These are phyloP conservation scores for Fusarium liriodendri DNA, from an alignment of 2,329 filamentous ascomycete genomes.

Conservation along the genomic window DNA sequence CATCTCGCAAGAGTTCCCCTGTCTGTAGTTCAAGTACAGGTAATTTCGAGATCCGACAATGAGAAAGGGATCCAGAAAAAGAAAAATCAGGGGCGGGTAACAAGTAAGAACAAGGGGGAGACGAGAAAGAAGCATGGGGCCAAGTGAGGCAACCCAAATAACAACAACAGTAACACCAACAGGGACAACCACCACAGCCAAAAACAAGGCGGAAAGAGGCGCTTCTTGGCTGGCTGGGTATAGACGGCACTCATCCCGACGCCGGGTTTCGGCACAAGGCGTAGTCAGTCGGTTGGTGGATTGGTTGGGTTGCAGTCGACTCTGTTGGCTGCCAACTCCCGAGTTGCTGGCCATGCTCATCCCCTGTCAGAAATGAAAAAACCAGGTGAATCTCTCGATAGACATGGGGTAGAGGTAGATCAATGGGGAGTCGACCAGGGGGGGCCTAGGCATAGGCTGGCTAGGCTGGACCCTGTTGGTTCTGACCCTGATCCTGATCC, in stretches of 20 bases:
- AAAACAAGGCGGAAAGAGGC: conserved; percentile 1
- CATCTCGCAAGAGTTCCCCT: conserved; percentile 22
- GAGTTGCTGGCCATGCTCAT: background rate
- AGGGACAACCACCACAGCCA: background rate
- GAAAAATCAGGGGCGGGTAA: background rate
- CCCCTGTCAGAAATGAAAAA: background rate
- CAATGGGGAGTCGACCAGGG: background rate
- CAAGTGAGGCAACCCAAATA: background rate
- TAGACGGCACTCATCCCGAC: background rate
- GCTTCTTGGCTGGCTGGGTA: background rate
- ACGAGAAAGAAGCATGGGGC: background rate
- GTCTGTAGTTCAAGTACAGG: conserved; percentile 11
- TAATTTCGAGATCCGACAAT: conserved; percentile 9
- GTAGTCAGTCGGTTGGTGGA: background rate
- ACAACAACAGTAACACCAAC: background rate
- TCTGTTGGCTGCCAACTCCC: background rate
- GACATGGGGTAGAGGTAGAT: background rate
- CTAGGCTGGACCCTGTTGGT: background rate
- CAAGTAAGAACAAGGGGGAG: background rate
- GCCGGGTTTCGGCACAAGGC: background rate
- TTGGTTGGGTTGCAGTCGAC: background rate
- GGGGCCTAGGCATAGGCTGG: background rate
- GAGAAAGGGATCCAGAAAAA: conserved; percentile 2
- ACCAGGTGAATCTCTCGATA: background rate
- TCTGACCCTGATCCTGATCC: background rate